Evolutionary conservation across 1,284 basidiomycete genomes (phyloP), one percentile per base, ranked within the genome.

Genomic region (Heterobasidion annosum): DNA sequence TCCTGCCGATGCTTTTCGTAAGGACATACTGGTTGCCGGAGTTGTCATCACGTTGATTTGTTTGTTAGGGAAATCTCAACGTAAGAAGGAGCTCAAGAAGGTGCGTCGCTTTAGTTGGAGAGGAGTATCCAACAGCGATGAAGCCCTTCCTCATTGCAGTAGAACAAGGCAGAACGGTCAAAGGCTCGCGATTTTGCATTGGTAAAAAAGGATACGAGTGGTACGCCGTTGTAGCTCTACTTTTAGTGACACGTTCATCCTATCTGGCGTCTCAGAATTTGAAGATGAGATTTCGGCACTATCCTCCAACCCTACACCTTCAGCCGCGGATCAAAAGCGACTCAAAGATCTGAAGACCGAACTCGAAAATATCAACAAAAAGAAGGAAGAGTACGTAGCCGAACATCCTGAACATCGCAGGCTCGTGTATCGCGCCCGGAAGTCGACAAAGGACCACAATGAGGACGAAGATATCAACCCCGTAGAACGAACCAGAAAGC

Each of bases 61-160:
- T 15, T 13, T 4, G 40, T 15, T 59, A 93, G 90, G 90, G 58
- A 96, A 96, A 72, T 83, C 88, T 7, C 84, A 87, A 65, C 78
- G 89, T 58, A 92, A 91, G 69, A 93, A 91, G 67, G 91, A 96
- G 67, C 73, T 94, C 37, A 93, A 93, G 74, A 94, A 93, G 84
- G 91, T 88, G 69, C 50, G 60, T 54, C 13, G 46, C 42, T 61
- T 73, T 57, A 56, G 51, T 48, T 54, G 15, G 48, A 49, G 48
- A 42, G 19, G 18, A 43, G n/a, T 34, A 43, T 34, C 48, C 18
- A 48, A 18, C 16, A 44, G 9, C 53, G 50, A 57, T 57, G 34
- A 33, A 18, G 37, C 50, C 55, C 50, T 54, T 57, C 19, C 54
- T 58, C 42, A 50, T 42, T 77, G 68, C 67, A 84, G 81, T 86